phyloP scores from a whole-genome alignment of 2,329 filamentous ascomycete genomes.

The Arachnopeziza araneosa region DNA sequence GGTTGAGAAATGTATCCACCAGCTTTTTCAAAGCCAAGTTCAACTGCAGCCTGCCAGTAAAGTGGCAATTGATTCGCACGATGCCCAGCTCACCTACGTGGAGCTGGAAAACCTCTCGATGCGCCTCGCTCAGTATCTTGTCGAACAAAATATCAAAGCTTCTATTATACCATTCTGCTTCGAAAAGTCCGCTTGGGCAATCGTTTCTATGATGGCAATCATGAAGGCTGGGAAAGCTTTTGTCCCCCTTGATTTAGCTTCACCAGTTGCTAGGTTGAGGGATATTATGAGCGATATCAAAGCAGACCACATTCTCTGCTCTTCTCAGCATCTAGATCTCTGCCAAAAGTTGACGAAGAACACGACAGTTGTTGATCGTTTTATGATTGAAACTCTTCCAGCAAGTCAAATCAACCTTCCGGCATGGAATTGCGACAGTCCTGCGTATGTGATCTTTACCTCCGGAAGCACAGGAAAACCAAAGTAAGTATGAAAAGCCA shows the following conservation, averaged over 20 bases:
- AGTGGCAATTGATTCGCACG: constrained; percentile 16
- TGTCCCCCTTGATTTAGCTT: constrained; percentile 22
- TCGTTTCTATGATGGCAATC: constrained; percentile 26
- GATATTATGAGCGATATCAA: background rate
- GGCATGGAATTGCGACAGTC: too few relatives aligned
- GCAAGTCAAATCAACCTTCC: background rate
- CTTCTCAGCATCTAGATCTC: background rate
- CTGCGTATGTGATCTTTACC: background rate
- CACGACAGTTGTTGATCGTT: background rate
- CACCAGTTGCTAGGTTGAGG: constrained; percentile 17
- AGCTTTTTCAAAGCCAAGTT: constrained; percentile 31
- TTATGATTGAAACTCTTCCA: background rate
- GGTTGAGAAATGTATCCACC: constrained; percentile 58
- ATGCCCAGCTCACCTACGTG: constrained; percentile 21
- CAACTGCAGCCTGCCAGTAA: constrained; percentile 11
- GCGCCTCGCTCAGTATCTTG: constrained; percentile 14
- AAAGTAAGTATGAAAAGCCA: background rate
- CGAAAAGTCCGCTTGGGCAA: constrained; percentile 25
- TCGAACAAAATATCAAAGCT: constrained; percentile 9
- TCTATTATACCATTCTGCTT: constrained; percentile 18
- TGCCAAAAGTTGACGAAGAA: background rate
- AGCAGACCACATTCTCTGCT: background rate
- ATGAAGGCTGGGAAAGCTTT: constrained; percentile 27
- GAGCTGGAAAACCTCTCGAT: constrained; percentile 21
- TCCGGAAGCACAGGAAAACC: background rate